Evolutionary conservation across 163 green algal genomes (phyloP).

Genomic region (Scenedesmus sp.): DNA sequence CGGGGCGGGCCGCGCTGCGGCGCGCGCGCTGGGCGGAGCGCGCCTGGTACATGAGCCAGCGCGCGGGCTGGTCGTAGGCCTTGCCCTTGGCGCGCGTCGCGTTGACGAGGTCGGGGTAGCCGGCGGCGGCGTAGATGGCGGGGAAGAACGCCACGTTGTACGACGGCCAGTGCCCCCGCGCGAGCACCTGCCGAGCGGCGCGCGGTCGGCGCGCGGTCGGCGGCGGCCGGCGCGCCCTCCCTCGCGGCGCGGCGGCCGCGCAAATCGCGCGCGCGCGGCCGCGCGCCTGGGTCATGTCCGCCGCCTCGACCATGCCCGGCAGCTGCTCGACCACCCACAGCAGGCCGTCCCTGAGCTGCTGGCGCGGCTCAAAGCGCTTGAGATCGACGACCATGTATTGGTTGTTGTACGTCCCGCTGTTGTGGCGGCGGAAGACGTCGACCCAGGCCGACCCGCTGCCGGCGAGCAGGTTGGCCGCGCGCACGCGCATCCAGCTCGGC

Average conservation of each 20-base stretch:
- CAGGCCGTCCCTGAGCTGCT: conserved; percentile 51
- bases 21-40: too few species aligned
- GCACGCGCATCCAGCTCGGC: conserved; percentile 77
- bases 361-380: conserved; percentile 51
- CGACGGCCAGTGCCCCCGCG: conserved; percentile 66
- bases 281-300: conserved; percentile 62
- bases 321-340: conserved; percentile 72
- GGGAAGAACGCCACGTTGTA: conserved; percentile 80
- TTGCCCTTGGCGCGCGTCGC: not conserved
- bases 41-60: conserved; percentile 38
- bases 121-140: conserved; percentile 53
- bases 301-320: conserved; percentile 58
- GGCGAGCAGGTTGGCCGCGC: conserved; percentile 72
- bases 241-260: too few species aligned
- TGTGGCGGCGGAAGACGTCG: conserved; percentile 53
- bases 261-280: too few species aligned
- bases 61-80: conserved; percentile 8
- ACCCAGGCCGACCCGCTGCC: conserved; percentile 63
- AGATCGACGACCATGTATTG: conserved; percentile 76
- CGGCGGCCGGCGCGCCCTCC: too few species aligned
- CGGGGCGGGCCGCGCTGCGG: too few species aligned
- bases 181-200: conserved; percentile 43
- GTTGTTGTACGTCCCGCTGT: conserved; percentile 87
- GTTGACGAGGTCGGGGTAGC: conserved; percentile 55
- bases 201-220: too few species aligned